Evolutionary conservation across 108 stramenopile species (phyloP).

Genomic region (Pseudonitzschia multistriata): DNA sequence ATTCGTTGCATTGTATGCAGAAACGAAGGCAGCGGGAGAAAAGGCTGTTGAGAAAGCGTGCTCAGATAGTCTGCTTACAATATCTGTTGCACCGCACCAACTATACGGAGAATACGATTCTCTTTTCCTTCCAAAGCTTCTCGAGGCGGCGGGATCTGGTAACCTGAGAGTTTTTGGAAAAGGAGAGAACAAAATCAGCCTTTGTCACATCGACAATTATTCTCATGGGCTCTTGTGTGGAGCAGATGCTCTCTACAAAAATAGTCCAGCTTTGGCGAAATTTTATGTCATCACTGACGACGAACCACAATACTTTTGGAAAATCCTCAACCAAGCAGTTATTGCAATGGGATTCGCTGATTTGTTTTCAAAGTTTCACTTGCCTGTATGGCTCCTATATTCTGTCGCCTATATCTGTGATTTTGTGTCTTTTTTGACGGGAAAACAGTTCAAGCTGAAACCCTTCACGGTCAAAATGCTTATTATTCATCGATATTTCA

Average conservation of each 20-base stretch:
- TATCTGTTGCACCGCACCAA: constrained; percentile 96
- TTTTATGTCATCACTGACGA: constrained; percentile 98
- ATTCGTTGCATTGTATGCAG: constrained; percentile 90
- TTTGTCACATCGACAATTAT: constrained; percentile 97
- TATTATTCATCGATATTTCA: constrained; percentile 93
- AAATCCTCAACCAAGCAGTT: constrained; percentile 84
- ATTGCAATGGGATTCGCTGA: constrained; percentile 88
- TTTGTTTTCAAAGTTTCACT: constrained; percentile 75
- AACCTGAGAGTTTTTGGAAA: constrained; percentile 90
- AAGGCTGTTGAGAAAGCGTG: constrained; percentile 66
- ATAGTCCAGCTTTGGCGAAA: constrained; percentile 84
- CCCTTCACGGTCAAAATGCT: constrained; percentile 92
- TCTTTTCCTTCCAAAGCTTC: constrained; percentile 89
- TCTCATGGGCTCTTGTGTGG: constrained; percentile 94
- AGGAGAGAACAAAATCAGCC: constrained; percentile 86
- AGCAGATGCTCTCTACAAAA: constrained; percentile 76
- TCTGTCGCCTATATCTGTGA: constrained; percentile 80
- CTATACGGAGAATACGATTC: constrained; percentile 93
- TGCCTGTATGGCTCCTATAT: constrained; percentile 79
- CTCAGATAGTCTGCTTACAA: constrained; percentile 64
- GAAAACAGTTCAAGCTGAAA: constrained; percentile 85
- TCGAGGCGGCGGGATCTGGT: constrained; percentile 86
- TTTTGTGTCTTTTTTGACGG: constrained; percentile 56
- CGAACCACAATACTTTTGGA: constrained; percentile 89
- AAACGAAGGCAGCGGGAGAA: constrained; percentile 96